Evolutionary conservation across 2,329 filamentous ascomycete species (phyloP).

Genomic region (Calonectria leucothoes): DNA sequence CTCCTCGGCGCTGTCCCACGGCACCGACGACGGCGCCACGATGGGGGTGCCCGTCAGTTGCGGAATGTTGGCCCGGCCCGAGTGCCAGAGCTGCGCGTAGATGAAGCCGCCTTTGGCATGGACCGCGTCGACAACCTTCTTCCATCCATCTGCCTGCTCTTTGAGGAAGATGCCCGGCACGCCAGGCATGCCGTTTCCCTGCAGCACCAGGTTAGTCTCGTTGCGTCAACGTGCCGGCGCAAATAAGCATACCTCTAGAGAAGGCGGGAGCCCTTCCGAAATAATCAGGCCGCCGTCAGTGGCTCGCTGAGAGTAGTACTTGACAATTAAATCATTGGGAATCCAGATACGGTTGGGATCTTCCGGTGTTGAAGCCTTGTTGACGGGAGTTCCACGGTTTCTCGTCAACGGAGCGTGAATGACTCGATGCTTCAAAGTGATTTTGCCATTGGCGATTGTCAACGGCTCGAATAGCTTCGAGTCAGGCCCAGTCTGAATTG

Average conservation of each 20-base stretch:
- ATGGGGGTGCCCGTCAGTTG: conserved; percentile 51
- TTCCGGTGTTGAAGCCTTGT: conserved; percentile 56
- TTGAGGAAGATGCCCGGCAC: conserved; percentile 68
- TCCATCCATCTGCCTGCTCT: conserved; percentile 69
- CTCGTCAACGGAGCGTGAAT: conserved; percentile 65
- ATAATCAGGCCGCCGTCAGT: conserved; percentile 56
- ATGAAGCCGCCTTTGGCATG: conserved; percentile 71
- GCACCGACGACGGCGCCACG: conserved; percentile 53
- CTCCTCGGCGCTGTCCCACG: conserved; percentile 58
- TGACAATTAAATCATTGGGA: conserved; percentile 53
- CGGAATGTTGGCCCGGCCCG: conserved; percentile 52
- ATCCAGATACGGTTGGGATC: conserved; percentile 53
- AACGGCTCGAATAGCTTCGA: conserved; percentile 48
- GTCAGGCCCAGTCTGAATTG: conserved; percentile 10
- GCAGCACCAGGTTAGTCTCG: neutral
- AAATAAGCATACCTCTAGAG: conserved; percentile 44
- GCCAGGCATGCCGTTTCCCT: conserved; percentile 53
- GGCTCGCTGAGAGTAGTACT: conserved; percentile 58
- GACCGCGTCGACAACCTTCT: conserved; percentile 68
- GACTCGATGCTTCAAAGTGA: conserved; percentile 62
- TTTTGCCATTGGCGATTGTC: conserved; percentile 54
- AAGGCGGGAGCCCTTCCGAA: conserved; percentile 61
- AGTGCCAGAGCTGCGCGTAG: conserved; percentile 69
- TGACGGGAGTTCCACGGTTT: conserved; percentile 60
- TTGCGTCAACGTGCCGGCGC: rapidly evolving